Percentiles rank a stretch among this genome's conserved stretches.
phyloP scores from a whole-genome alignment of 73 alveolate species.

The Tetrahymena elliotti region DNA sequence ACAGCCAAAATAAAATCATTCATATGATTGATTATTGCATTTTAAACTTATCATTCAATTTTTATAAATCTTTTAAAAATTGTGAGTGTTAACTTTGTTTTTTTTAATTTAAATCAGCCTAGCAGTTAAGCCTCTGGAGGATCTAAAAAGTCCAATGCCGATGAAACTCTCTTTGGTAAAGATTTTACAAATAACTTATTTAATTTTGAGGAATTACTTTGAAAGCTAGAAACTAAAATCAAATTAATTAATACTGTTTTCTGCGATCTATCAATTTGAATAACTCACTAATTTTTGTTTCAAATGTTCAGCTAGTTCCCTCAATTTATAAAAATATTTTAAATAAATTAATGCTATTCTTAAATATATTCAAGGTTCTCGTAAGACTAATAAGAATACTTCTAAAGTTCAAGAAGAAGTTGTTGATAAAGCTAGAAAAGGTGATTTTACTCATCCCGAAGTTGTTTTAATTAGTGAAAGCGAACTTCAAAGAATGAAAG shows the following conservation, averaged over 20 bases:
- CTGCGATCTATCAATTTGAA: neutral
- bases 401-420: conserved; percentile 6
- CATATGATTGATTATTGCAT: neutral
- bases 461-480: conserved; percentile 35
- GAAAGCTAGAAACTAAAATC: neutral
- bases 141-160: neutral
- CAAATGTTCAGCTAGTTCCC: neutral
- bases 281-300: neutral
- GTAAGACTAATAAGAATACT: conserved; percentile 1
- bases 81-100: neutral
- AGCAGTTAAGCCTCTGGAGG: neutral
- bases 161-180: neutral
- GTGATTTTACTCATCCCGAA: conserved; percentile 36
- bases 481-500: conserved; percentile 41
- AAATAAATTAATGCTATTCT: no score
- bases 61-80: no score
- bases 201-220: neutral
- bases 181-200: neutral
- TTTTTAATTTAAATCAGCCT: neutral
- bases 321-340: neutral
- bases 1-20: neutral
- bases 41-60: neutral
- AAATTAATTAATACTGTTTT: no score
- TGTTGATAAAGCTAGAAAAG: conserved; percentile 24
- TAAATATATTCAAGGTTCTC: neutral